These are phyloP conservation scores for Pseudisothecium myosuroides DNA, from an alignment of 225 moss, liverwort and hornwort genomes.

Conservation along the genomic window DNA sequence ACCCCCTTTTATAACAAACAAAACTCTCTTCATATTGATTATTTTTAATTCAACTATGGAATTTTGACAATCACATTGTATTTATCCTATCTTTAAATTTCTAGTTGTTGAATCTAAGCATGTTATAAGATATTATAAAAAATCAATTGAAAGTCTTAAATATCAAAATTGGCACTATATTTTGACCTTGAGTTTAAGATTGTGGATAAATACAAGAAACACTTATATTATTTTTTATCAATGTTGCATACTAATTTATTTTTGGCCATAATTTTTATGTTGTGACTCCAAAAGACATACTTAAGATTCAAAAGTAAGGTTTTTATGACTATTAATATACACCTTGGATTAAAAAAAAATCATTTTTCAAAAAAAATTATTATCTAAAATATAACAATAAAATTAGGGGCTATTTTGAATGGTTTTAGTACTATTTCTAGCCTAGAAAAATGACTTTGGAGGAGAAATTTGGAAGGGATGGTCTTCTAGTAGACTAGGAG, in stretches of 20 bases:
- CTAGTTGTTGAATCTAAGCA: background rate
- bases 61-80: too few relatives aligned
- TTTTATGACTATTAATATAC: too few relatives aligned
- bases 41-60: background rate
- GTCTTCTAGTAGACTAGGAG: background rate
- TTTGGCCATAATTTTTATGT: background rate
- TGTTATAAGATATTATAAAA: too few relatives aligned
- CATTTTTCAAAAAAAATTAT: background rate
- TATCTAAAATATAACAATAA: background rate
- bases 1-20: accelerated
- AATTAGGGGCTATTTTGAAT: too few relatives aligned
- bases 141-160: background rate
- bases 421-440: background rate
- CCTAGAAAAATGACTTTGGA: accelerated
- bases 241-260: accelerated
- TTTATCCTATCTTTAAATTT: background rate
- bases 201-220: background rate
- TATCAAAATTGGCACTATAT: background rate
- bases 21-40: too few relatives aligned
- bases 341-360: background rate
- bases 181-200: background rate
- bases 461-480: background rate
- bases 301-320: background rate
- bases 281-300: too few relatives aligned
- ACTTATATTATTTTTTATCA: background rate